Evolutionary conservation across 2,329 filamentous ascomycete species (phyloP).

Genomic region (Leptographium wingfieldii): DNA sequence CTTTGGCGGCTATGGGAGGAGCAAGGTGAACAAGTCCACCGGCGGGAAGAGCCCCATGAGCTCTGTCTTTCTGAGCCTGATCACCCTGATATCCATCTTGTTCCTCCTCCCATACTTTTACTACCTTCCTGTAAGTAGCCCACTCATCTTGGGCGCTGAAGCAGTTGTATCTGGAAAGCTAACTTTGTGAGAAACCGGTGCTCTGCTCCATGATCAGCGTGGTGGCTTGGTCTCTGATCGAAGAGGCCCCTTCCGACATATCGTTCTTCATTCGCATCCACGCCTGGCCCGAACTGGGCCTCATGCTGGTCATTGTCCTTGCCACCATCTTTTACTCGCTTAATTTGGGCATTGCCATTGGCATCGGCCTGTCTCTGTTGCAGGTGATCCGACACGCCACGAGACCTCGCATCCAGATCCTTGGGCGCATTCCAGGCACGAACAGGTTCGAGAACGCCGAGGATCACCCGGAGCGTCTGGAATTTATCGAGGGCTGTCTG

Average conservation of each 20-base stretch:
- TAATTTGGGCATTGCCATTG: constrained; percentile 83
- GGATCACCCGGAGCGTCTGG: constrained; percentile 56
- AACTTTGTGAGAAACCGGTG: constrained; percentile 61
- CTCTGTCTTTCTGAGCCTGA: constrained; percentile 71
- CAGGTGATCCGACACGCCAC: constrained; percentile 86
- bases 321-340: constrained; percentile 93
- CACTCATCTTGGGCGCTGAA: not conserved
- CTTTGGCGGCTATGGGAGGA: constrained; percentile 91
- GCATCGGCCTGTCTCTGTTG: constrained; percentile 80
- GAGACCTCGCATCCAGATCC: constrained; percentile 86
- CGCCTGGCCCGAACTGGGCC: constrained; percentile 71
- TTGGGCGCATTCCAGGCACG: constrained; percentile 77
- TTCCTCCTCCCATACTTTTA: constrained; percentile 87
- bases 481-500: constrained; percentile 82
- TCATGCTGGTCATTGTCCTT: constrained; percentile 85
- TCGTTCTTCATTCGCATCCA: constrained; percentile 76
- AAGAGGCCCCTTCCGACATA: constrained; percentile 89
- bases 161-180: not conserved
- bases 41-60: constrained; percentile 90
- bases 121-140: constrained; percentile 69
- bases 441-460: constrained; percentile 79
- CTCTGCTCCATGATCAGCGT: constrained; percentile 90
- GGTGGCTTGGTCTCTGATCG: constrained; percentile 85
- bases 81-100: constrained; percentile 68
- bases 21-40: constrained; percentile 87